Evolutionary conservation across 2,329 filamentous ascomycete species (phyloP).

Genomic region (Arachnomyces sp.): DNA sequence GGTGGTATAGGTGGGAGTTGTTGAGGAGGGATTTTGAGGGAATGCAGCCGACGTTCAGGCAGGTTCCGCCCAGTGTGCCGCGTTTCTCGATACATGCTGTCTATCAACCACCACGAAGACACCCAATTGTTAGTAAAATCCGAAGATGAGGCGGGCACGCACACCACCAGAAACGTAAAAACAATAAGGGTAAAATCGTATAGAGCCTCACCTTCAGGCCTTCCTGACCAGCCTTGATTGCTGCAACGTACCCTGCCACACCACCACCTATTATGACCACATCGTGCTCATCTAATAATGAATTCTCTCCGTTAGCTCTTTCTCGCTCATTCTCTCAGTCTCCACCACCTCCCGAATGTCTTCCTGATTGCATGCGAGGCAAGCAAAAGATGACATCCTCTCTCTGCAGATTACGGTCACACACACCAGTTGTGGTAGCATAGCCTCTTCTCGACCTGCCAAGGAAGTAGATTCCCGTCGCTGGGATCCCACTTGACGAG

Average conservation of each 20-base stretch:
- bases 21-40: constrained; percentile 98
- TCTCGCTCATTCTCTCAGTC: neutral
- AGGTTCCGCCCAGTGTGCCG: constrained; percentile 87
- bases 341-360: neutral
- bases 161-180: neutral
- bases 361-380: neutral
- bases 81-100: constrained; percentile 98
- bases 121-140: too few relatives aligned
- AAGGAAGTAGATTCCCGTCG: constrained; percentile 39
- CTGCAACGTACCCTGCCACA: constrained; percentile 96
- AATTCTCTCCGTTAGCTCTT: constrained; percentile 15
- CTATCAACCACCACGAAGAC: constrained; percentile 36
- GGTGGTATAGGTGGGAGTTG: constrained; percentile 98
- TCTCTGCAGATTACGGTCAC: neutral
- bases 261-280: constrained; percentile 96
- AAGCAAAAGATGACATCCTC: neutral
- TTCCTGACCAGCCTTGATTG: constrained; percentile 97
- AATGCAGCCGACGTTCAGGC: constrained; percentile 98
- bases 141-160: neutral
- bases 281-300: constrained; percentile 73
- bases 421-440: constrained; percentile 44
- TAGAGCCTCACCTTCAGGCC: constrained; percentile 68
- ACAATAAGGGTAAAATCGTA: neutral
- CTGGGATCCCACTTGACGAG: constrained; percentile 29
- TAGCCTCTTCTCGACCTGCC: constrained; percentile 47